Evolutionary conservation across 257 asterid genomes (phyloP).

Genomic region (Echites panduratus): DNA sequence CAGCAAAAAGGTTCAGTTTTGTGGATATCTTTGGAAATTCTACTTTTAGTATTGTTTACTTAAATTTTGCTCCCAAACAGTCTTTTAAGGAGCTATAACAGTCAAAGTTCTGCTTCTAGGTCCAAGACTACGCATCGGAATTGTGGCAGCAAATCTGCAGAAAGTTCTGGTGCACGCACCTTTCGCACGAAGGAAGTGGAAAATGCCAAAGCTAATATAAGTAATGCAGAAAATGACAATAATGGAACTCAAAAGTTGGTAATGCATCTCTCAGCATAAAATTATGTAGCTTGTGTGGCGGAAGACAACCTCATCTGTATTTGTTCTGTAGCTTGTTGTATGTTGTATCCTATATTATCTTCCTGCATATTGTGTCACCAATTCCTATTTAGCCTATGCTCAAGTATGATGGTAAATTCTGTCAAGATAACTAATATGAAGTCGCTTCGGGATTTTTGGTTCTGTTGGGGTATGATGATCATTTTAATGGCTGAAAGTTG

Average conservation of each 20-base stretch:
- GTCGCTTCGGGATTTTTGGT: no score
- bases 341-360: neutral
- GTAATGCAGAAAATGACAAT: neutral
- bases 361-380: neutral
- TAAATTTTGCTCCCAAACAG: neutral
- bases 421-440: no score
- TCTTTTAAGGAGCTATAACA: neutral
- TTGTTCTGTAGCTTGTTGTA: neutral
- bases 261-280: neutral
- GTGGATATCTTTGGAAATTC: neutral
- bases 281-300: neutral
- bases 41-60: neutral
- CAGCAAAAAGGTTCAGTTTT: constrained; percentile 13
- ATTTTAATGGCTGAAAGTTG: no score
- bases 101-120: constrained; percentile 10
- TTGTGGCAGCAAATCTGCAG: neutral
- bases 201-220: neutral
- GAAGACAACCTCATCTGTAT: neutral
- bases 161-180: neutral
- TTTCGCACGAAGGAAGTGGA: neutral
- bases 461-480: no score
- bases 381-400: neutral
- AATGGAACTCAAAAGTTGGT: neutral
- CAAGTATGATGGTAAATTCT: neutral
- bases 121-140: neutral